Evolutionary conservation across 768 basidiomycete genomes (phyloP), one percentile per base, ranked within the genome.

Genomic region (Guyanaporus albipodus): DNA sequence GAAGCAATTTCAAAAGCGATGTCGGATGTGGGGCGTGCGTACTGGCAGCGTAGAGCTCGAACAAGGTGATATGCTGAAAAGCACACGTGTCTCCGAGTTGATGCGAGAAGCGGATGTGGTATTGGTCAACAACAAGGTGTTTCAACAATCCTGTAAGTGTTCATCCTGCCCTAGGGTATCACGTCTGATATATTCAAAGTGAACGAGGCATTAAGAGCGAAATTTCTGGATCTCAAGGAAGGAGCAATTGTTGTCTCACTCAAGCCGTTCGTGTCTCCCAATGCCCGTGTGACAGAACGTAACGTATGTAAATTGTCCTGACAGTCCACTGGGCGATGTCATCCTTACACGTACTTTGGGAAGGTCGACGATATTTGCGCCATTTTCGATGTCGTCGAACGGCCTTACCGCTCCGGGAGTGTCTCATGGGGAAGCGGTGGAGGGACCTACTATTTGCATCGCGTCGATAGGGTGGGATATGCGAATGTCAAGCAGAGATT

Each of bases 141-240:
- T 91, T 61, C 73, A 77, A 50, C 79, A 85, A 56, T 76, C 78
- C 41, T 62, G 88, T 90, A 57, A 72, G 85, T 80, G 4, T 24
- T 8, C 4, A 29, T 40, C 23, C 50, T 26, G 26, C 33, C 44
- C 40, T 4, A 8, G 31, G 8, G 31, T 24, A 10, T 39, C 9
- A 17, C 43, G 17, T 33, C 17, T 42, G 17, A 40, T 5, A 28
- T 27, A 11, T 15, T 36, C 32, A 10, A 47, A 91, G 87, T 98
- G 50, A 98, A 97, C 65, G 89, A 91, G 59, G 80, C 83, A 1
- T 70, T 99, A 14, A 76, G 87, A 36, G 83, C 87, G 23, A 87
- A 91, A 59, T 98, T 98, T 68, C 72, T 99, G 44, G 96, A 99
- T 60, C 72, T 98, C 49, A 96, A 92, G 60, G 91, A 95, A 49